These are phyloP conservation scores for Mimosa bimucronata DNA, from an alignment of 306 rosid genomes.

Conservation along the genomic window DNA sequence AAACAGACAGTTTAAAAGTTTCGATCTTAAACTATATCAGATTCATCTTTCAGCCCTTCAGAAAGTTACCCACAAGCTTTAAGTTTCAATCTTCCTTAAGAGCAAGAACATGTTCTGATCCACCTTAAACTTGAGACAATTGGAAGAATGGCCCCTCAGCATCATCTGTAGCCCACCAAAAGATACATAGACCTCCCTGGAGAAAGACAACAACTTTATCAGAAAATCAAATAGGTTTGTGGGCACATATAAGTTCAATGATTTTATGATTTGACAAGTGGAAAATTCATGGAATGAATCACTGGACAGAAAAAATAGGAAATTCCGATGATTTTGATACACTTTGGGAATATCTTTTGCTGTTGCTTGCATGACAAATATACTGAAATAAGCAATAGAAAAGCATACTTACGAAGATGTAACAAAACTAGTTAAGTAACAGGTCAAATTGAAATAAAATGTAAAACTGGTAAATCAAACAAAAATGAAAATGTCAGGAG, in stretches of 20 bases:
- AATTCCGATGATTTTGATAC: not conserved
- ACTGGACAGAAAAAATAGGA: not conserved
- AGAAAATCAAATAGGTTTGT: conserved; percentile 2
- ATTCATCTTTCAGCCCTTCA: not conserved
- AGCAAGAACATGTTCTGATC: conserved; percentile 21
- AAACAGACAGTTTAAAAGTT: not conserved
- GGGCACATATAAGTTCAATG: conserved; percentile 5
- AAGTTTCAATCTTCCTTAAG: conserved; percentile 16
- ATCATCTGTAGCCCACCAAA: conserved; percentile 91
- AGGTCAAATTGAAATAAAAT: not conserved
- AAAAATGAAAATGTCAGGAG: conserved; percentile 6
- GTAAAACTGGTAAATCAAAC: not conserved
- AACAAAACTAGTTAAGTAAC: not conserved
- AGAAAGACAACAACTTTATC: conserved; percentile 27
- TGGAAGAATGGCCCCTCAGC: conserved; percentile 71
- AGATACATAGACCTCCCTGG: conserved; percentile 78
- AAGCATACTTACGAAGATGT: not conserved
- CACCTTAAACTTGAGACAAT: not conserved
- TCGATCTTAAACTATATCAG: not conserved
- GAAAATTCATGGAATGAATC: not conserved
- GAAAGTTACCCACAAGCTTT: not conserved
- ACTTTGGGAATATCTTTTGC: not conserved
- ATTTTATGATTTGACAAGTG: not conserved
- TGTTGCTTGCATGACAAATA: not conserved
- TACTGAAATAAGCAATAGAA: conserved; percentile 1